Percentiles rank a stretch among this genome's conserved stretches.
Evolutionary conservation across 192 early-diverging fungal species (phyloP).

Genomic region (Mortierella claussenii): DNA sequence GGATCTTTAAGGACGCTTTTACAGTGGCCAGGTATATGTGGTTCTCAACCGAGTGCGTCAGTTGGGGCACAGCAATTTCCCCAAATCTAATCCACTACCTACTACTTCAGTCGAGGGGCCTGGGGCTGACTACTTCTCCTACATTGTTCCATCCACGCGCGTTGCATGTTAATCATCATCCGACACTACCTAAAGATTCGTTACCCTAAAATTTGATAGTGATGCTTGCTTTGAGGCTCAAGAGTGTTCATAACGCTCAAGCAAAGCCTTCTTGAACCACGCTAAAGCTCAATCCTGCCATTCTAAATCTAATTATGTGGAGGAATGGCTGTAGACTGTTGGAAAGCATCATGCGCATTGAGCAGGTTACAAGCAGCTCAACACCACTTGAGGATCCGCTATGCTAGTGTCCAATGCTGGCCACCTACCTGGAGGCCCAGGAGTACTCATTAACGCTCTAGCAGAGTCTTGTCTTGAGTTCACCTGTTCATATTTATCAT

Average conservation of each 20-base stretch:
- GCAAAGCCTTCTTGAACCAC: constrained; percentile 47
- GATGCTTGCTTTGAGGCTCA: too few species aligned
- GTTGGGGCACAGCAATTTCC: not conserved
- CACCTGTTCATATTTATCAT: constrained; percentile 9
- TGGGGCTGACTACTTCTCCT: not conserved
- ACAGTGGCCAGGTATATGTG: too few species aligned
- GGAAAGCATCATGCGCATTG: constrained; percentile 29
- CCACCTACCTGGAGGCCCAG: constrained; percentile 18
- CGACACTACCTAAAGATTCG: too few species aligned
- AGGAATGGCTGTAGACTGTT: constrained; percentile 34
- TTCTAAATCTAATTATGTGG: constrained; percentile 10
- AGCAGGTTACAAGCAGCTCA: constrained; percentile 19
- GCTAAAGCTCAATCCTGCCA: constrained; percentile 31
- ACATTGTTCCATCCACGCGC: not conserved
- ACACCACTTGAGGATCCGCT: constrained; percentile 25
- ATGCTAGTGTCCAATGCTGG: constrained; percentile 31
- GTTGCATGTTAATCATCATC: not conserved
- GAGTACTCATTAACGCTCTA: constrained; percentile 39
- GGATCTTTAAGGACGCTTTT: too few species aligned
- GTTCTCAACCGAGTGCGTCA: too few species aligned
- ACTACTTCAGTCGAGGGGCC: not conserved
- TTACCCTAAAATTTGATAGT: too few species aligned
- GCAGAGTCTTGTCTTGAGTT: constrained; percentile 38
- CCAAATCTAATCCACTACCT: not conserved
- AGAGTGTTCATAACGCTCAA: constrained; percentile 22